Base-by-base conservation (phyloP, 495 filamentous ascomycete species). In the Tuber umbilicatum region DNA sequence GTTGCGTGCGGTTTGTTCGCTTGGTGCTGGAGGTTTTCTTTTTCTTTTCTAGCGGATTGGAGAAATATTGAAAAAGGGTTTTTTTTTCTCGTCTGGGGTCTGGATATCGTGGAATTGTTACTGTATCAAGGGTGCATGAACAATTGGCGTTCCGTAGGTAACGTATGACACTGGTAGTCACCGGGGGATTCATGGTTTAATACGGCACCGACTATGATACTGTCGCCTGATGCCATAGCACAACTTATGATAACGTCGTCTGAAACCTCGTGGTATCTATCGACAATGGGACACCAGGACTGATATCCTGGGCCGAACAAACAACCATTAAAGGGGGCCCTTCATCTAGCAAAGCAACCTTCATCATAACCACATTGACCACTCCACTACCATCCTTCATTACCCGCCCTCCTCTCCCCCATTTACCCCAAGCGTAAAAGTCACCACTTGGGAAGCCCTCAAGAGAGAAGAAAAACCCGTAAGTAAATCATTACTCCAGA, bases 401-500 rank as follows among this genome's bases (percentile, higher is more conserved):
- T 47, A 9, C 19, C 45, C 21, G 5, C 19, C 45, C 45, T 21
- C 21, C 45, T 47, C 23, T 27, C 47, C 23, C 47, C 3, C 9
- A 55, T 55, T 55, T 23, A 12, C 47, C 23, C 21, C 5, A n/a
- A 55, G 12, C 47, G 47, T 10, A n/a, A 23, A n/a, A 19, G 47
- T 12, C 23, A 9, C 12, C 23, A 7, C 47, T 55, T 27, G 0
- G 23, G 0, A 55, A 1, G 47, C 23, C 47, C 7, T 55, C 21
- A 55, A 12, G 23, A 7, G 9, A 23, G 47, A 55, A 50, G 14
- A 31, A 64, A 70, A 68, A 68, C 40, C 17, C 19, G 42, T 27
- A 19, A 27, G 35, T 19, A 27, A 42, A 47, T 45, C 38, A 68
- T 70, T 74, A 74, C 60, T 78, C 72, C 39, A 79, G 73, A 64